Evolutionary conservation across 129 eudicot genomes (phyloP).

Genomic region (Glebionis coronaria): DNA sequence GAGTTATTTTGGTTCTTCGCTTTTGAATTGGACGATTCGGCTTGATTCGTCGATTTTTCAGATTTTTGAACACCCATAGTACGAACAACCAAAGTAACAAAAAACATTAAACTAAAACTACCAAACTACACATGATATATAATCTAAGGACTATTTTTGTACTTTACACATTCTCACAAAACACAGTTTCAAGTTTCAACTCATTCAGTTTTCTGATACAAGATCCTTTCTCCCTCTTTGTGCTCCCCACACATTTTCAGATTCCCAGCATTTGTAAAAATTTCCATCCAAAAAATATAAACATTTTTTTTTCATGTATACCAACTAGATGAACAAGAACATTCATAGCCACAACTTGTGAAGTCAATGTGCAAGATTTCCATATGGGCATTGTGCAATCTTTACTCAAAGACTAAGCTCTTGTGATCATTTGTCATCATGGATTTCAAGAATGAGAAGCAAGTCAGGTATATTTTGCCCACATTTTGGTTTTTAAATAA

Average conservation of each 20-base stretch:
- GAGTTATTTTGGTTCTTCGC: too few relatives aligned
- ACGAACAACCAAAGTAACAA: neutral
- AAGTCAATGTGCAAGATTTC: slow-evolving; percentile 24
- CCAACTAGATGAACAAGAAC: neutral
- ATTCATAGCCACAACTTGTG: slow-evolving; percentile 11
- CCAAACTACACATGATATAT: neutral
- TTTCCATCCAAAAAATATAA: too few relatives aligned
- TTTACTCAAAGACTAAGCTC: slow-evolving; percentile 14
- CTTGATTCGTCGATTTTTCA: too few relatives aligned
- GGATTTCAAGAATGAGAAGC: slow-evolving; percentile 60
- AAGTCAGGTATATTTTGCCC: slow-evolving; percentile 48
- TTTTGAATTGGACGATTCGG: too few relatives aligned
- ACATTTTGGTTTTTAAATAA: neutral
- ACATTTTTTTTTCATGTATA: neutral
- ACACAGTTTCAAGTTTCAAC: slow-evolving; percentile 26
- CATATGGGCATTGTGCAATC: slow-evolving; percentile 19
- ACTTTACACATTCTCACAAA: slow-evolving; percentile 12
- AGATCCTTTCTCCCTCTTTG: slow-evolving; percentile 19
- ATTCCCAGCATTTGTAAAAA: slow-evolving; percentile 26
- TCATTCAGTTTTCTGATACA: slow-evolving; percentile 20
- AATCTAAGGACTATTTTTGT: slow-evolving; percentile 19
- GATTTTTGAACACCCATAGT: too few relatives aligned
- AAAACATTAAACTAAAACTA: neutral
- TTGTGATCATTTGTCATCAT: slow-evolving; percentile 32
- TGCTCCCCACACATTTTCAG: slow-evolving; percentile 27